phyloP scores from a whole-genome alignment of 2,329 filamentous ascomycete genomes.

The Arthrobotrys sinensis region DNA sequence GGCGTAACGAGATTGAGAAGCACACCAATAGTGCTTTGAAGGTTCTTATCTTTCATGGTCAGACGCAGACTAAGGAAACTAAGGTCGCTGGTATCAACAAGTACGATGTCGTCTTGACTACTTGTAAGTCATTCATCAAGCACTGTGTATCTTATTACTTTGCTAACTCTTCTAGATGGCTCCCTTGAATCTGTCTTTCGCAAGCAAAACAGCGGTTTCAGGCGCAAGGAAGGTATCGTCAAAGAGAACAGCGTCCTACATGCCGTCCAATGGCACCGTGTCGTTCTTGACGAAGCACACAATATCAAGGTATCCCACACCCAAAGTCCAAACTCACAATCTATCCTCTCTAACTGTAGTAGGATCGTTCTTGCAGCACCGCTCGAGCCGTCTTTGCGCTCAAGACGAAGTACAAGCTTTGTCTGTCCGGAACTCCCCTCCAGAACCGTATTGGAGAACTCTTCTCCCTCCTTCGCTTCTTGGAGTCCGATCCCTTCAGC shows the following conservation, averaged over 20 bases:
- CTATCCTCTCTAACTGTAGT: slow-evolving; percentile 33
- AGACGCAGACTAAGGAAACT: slow-evolving; percentile 85
- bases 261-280: slow-evolving; percentile 86
- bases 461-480: slow-evolving; percentile 92
- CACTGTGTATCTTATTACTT: not conserved
- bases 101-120: slow-evolving; percentile 96
- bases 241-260: slow-evolving; percentile 88
- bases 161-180: slow-evolving; percentile 67
- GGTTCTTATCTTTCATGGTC: slow-evolving; percentile 90
- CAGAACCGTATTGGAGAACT: slow-evolving; percentile 98
- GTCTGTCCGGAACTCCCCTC: slow-evolving; percentile 91
- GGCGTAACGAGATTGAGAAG: slow-evolving; percentile 84
- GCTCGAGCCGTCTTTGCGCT: slow-evolving; percentile 96
- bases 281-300: slow-evolving; percentile 95
- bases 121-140: slow-evolving; percentile 77
- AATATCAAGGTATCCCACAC: slow-evolving; percentile 80
- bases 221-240: slow-evolving; percentile 82
- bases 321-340: not conserved
- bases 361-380: slow-evolving; percentile 87
- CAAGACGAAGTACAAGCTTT: slow-evolving; percentile 92
- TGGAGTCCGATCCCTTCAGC: slow-evolving; percentile 89
- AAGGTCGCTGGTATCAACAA: slow-evolving; percentile 81
- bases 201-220: slow-evolving; percentile 92
- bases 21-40: slow-evolving; percentile 91
- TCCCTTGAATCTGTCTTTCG: slow-evolving; percentile 91